A percentile compares a stretch with the other conserved stretches of the same genome.
Conservation (phyloP, 192 early-diverging fungal species). For the Umbelopsis isabellina region DNA sequence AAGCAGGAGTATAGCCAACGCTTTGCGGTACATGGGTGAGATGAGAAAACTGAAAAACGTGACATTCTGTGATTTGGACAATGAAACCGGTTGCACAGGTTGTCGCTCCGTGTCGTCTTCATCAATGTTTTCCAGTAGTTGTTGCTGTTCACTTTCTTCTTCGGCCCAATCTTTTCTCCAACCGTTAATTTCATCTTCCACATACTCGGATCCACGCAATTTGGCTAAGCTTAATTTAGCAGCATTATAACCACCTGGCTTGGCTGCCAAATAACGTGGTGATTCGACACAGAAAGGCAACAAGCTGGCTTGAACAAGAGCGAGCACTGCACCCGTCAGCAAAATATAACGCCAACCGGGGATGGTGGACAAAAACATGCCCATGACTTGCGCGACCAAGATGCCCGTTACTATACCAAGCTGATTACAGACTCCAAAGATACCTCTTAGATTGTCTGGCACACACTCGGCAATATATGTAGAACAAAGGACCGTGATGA, state of each 20-base stretch:
- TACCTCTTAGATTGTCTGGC: constrained; percentile 68
- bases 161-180: constrained; percentile 48
- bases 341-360: constrained; percentile 79
- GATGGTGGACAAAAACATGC: constrained; percentile 61
- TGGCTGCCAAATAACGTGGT: constrained; percentile 66
- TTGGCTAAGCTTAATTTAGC: constrained; percentile 57
- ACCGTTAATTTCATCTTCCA: constrained; percentile 54
- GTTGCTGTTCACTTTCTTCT: constrained; percentile 28
- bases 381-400: constrained; percentile 71
- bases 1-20: constrained; percentile 65
- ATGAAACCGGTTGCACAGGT: not conserved
- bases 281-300: constrained; percentile 81
- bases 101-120: not conserved
- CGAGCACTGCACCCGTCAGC: constrained; percentile 56
- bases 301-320: constrained; percentile 65
- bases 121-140: constrained; percentile 4
- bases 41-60: constrained; percentile 47
- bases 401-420: constrained; percentile 83
- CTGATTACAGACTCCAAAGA: constrained; percentile 84
- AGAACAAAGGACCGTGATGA: constrained; percentile 76
- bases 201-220: constrained; percentile 56
- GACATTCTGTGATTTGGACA: constrained; percentile 28
- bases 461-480: constrained; percentile 81
- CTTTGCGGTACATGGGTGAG: constrained; percentile 57
- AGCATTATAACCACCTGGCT: constrained; percentile 48